These are phyloP conservation scores for Epichloe festucae DNA, from an alignment of 2,329 filamentous ascomycete species.

Conservation along the genomic window DNA sequence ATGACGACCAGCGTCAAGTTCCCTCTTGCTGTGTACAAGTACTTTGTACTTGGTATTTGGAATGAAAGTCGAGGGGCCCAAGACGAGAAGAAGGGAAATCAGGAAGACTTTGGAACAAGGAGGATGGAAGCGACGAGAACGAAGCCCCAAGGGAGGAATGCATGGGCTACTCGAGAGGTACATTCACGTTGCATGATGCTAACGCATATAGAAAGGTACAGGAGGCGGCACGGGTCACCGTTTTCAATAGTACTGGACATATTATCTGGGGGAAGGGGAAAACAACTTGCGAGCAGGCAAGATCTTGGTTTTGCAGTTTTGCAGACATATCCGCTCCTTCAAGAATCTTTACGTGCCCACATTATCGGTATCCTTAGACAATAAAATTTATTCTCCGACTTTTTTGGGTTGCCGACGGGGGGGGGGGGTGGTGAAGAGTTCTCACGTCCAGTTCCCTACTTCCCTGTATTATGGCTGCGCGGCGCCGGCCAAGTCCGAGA, in stretches of 20 bases:
- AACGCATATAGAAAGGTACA: constrained; percentile 3
- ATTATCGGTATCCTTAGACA: not conserved
- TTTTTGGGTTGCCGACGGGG: not conserved
- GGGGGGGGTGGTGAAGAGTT: too few species aligned
- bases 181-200: not conserved
- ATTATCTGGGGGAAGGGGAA: not conserved
- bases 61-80: not conserved
- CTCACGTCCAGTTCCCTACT: too few species aligned
- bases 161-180: not conserved
- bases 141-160: too few species aligned
- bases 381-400: not conserved
- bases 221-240: not conserved
- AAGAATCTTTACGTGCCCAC: not conserved
- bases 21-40: constrained; percentile 11
- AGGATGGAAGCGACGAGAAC: not conserved
- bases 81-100: not conserved
- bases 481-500: not conserved
- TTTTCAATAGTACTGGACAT: not conserved
- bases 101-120: not conserved
- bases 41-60: constrained; percentile 5
- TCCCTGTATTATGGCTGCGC: too few species aligned
- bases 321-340: not conserved
- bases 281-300: not conserved
- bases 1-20: not conserved
- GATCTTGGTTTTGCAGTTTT: not conserved